Base-by-base conservation (phyloP, 495 filamentous ascomycete species). In the Hypoxylon cercidicola region DNA sequence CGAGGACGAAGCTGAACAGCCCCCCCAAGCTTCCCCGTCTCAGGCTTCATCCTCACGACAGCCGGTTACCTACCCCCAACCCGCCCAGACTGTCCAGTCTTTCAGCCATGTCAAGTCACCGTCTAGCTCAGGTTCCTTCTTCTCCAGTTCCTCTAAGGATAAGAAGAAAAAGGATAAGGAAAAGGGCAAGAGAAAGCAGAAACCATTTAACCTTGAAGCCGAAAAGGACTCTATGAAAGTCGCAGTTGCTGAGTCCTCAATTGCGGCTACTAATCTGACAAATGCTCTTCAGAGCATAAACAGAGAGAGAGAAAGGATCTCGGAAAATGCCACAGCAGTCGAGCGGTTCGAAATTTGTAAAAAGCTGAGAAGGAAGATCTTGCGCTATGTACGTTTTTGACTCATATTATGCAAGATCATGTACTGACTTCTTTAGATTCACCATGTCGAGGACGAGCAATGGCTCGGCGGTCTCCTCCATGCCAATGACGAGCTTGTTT, bases 231-330 rank as follows among this genome's bases (percentile, higher is more conserved):
- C 90, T 25, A 90, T 99, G 75, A 85, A 96, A 48, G 85, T 87
- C 52, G 85, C 88, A 16, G 89, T 98, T 35, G 96, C 93, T 2
- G 90, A 92, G 15, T 85, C 93, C 0, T 91, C 90, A 0, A 89
- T 98, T 20, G 90, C 93, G 9, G 90, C 93, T 39, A 97, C 92
- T 0, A 97, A 97, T 73, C 81, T 99, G 37, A 83, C 87, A 68
- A 99, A 99, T 76, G 87, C 89, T 16, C 82, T 99, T 13, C 93
- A 93, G 63, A 87, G 90, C 40, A 92, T 97, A 72, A 97, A 98
- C 72, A 87, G 96, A 34, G 96, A 98, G 74, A 87, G 82, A 32
- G 87, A 95, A 71, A 88, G 90, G 3, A 93, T 97, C 21, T 95
- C 91, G 34, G 91, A 96, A 64, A 94, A 97, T 69, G 74, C 82